These are phyloP conservation scores for Grosmannia penicillata DNA, from an alignment of 2,329 filamentous ascomycete genomes.

Conservation along the genomic window DNA sequence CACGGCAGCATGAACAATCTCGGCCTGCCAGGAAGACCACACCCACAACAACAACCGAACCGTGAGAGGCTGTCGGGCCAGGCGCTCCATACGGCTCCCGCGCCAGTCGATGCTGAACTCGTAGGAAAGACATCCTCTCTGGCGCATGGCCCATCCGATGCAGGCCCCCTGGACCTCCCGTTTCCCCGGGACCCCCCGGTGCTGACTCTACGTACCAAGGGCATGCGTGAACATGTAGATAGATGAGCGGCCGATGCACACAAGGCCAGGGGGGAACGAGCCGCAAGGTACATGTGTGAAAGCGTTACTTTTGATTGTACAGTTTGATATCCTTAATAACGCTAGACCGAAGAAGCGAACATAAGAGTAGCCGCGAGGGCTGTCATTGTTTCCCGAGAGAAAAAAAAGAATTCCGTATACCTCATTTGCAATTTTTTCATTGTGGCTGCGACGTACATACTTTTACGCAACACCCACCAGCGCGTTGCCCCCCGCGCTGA, in stretches of 20 bases:
- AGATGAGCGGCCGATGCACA: background rate
- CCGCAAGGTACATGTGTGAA: background rate
- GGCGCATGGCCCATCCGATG: background rate
- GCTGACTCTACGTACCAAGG: constrained; percentile 40
- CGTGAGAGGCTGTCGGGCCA: no score
- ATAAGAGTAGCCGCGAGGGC: no score
- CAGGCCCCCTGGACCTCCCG: constrained; percentile 17
- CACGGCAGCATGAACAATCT: background rate
- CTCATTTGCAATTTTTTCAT: no score
- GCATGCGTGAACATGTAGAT: constrained; percentile 30
- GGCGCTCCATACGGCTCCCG: background rate
- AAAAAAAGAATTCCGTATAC: no score
- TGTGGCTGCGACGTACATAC: no score
- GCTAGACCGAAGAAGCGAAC: background rate
- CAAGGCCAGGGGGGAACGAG: background rate
- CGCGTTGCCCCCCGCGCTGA: no score
- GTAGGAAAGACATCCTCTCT: background rate
- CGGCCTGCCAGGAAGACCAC: background rate
- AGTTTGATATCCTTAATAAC: no score
- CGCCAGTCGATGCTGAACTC: background rate
- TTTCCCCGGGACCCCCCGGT: constrained; percentile 31
- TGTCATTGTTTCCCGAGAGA: no score
- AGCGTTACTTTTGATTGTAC: no score
- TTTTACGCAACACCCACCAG: no score
- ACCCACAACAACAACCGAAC: background rate